Evolutionary conservation across 2,329 filamentous ascomycete genomes (phyloP), one percentile per base, ranked within the genome.

Genomic region (Metarhizium humberi): DNA sequence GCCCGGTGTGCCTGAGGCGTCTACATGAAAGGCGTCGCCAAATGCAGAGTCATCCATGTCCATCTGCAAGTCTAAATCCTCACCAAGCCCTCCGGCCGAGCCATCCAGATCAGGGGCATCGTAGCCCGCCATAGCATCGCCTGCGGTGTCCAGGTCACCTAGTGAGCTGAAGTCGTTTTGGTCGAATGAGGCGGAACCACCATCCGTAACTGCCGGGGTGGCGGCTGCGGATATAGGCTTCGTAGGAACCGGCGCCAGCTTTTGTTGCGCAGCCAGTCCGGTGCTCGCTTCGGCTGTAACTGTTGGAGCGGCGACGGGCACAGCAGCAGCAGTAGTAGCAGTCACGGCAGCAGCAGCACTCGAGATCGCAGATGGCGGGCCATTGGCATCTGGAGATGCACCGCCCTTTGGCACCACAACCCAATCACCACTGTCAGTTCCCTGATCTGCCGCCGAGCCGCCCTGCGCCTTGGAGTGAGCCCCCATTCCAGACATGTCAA

Each of bases 41-140:
- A 94, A 94, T 1, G 88, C 89, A 40, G 86, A 90, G 64, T 91
- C 87, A 50, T 90, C 87, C 75, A 90, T 80, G 59, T 86, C 86
- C 73, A 85, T 79, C 62, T 80, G 77, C 52, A 85, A 68, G 66
- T 80, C 78, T n/a, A 81, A 68, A 8, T 79, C 81, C 46, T 82
- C 80, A 25, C 75, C 80, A 4, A 81, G 69, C 34, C 75, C 77
- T 4, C 73, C 75, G 2, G 68, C 71, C 1, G 64, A 67, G 4
- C 66, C 68, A 45, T 76, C 75, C 34, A 77, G 68, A 52, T 80
- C 76, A 14, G 81, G 79, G 16, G 80, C 79, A 46, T 81, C 83
- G 64, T 86, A 90, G 43, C 81, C 80, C 2, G 84, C 84, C 40
- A 90, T 72, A 3, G 85, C 87, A 64, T 90, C 86, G 14, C 85